Conservation (phyloP, 768 basidiomycete genomes). For the Cystofilobasidium capitatum region DNA sequence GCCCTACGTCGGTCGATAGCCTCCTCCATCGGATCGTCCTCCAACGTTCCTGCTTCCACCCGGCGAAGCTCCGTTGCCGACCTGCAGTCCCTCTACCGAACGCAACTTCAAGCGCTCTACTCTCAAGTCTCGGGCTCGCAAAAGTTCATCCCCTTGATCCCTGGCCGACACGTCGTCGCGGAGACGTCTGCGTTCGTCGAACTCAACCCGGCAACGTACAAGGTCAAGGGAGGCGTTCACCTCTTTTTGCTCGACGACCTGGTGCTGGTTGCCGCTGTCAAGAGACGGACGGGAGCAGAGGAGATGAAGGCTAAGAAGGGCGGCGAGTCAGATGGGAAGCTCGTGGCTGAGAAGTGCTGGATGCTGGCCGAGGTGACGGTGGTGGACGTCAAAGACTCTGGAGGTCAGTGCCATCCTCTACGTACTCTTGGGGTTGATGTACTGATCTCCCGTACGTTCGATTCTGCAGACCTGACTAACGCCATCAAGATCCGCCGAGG, state of each 20-base stretch:
- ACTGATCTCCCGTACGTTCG: constrained; percentile 28
- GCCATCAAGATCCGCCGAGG: constrained; percentile 90
- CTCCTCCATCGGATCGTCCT: constrained; percentile 43
- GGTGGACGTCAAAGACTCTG: constrained; percentile 88
- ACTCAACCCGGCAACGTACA: constrained; percentile 91
- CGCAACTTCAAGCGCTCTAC: constrained; percentile 86
- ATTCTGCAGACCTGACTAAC: constrained; percentile 58
- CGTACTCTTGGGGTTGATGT: not conserved
- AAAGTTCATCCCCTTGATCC: constrained; percentile 83
- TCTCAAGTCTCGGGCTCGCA: constrained; percentile 84
- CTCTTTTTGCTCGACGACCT: constrained; percentile 88
- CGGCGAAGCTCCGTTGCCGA: constrained; percentile 65
- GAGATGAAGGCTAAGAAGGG: constrained; percentile 40
- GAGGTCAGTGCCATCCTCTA: constrained; percentile 49
- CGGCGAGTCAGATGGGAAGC: constrained; percentile 47
- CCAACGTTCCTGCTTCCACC: constrained; percentile 56
- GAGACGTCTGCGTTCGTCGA: constrained; percentile 75
- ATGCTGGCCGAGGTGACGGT: constrained; percentile 86
- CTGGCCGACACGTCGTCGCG: constrained; percentile 79
- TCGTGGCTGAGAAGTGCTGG: constrained; percentile 92
- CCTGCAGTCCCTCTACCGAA: constrained; percentile 83
- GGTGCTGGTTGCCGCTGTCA: constrained; percentile 67
- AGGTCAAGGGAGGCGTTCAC: constrained; percentile 71
- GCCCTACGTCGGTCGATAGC: not conserved
- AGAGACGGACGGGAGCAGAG: constrained; percentile 41